These are phyloP conservation scores for Leptosphaerulina australis DNA, from an alignment of 2,329 filamentous ascomycete genomes.

Conservation along the genomic window DNA sequence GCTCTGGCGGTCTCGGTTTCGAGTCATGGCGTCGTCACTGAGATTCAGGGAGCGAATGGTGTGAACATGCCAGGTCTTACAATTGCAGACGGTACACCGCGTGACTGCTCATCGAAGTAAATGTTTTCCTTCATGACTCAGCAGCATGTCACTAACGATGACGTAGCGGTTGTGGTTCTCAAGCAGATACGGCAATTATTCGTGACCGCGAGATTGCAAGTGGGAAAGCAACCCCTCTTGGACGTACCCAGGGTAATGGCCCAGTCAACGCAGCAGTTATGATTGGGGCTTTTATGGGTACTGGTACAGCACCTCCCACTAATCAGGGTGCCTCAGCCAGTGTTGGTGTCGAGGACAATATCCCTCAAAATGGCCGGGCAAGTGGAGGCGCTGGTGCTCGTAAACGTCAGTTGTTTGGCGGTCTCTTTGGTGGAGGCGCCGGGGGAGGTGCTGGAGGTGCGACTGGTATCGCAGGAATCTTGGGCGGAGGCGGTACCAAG, in stretches of 20 bases:
- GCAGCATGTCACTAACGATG: slow-evolving; percentile 19
- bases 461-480: slow-evolving; percentile 39
- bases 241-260: slow-evolving; percentile 67
- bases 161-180: slow-evolving; percentile 61
- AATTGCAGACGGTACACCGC: slow-evolving; percentile 70
- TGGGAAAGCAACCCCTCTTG: slow-evolving; percentile 62
- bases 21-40: slow-evolving; percentile 64
- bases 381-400: slow-evolving; percentile 3
- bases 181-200: slow-evolving; percentile 73
- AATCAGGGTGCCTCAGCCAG: slow-evolving; percentile 40
- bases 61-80: slow-evolving; percentile 67
- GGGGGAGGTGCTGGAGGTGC: slow-evolving; percentile 32
- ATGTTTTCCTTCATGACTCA: not conserved
- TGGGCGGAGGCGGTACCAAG: slow-evolving; percentile 55
- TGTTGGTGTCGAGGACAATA: slow-evolving; percentile 44
- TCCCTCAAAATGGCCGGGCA: slow-evolving; percentile 25
- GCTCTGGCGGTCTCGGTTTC: slow-evolving; percentile 52
- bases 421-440: slow-evolving; percentile 42
- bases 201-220: slow-evolving; percentile 64
- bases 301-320: slow-evolving; percentile 34
- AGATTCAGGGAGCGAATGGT: slow-evolving; percentile 64
- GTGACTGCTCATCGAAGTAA: slow-evolving; percentile 64
- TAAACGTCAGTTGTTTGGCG: slow-evolving; percentile 43
- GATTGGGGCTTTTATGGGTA: slow-evolving; percentile 65
- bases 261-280: slow-evolving; percentile 64